A percentile compares a stretch with the other conserved stretches of the same genome.
Evolutionary conservation across 75 land plant species (phyloP).

Genomic region (Picea sitchensis): DNA sequence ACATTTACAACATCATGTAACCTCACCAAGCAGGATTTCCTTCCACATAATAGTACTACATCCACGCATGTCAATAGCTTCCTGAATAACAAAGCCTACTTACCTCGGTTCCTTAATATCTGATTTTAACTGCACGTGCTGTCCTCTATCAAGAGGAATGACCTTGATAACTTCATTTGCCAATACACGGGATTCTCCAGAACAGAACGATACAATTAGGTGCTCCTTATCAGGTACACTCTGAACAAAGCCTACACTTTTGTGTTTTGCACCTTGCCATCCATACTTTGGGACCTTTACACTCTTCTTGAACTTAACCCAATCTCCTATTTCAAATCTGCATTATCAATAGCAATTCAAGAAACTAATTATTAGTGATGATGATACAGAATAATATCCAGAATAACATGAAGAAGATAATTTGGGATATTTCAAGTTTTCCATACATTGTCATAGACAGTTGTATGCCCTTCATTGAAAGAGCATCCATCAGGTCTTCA

Average conservation of each 20-base stretch:
- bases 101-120: slow-evolving; percentile 91
- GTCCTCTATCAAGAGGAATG: slow-evolving; percentile 86
- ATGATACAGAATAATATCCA: not conserved
- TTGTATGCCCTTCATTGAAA: slow-evolving; percentile 56
- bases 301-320: slow-evolving; percentile 84
- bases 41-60: no score
- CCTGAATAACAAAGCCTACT: not conserved
- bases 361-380: not conserved
- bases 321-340: slow-evolving; percentile 84
- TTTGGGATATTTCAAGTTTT: not conserved
- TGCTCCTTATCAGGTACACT: slow-evolving; percentile 53
- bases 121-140: slow-evolving; percentile 73
- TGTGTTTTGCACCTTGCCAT: slow-evolving; percentile 85
- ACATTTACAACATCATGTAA: no score
- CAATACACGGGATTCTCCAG: slow-evolving; percentile 73
- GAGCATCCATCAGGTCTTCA: slow-evolving; percentile 86
- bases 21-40: no score
- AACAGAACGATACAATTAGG: slow-evolving; percentile 76
- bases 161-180: slow-evolving; percentile 75
- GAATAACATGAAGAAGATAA: not conserved
- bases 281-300: slow-evolving; percentile 65
- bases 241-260: slow-evolving; percentile 94
- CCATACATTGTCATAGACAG: slow-evolving; percentile 75
- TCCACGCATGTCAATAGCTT: no score
- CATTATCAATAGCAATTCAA: not conserved